These are phyloP conservation scores for Acarospora socialis DNA, from an alignment of 2,329 filamentous ascomycete genomes.

Conservation along the genomic window DNA sequence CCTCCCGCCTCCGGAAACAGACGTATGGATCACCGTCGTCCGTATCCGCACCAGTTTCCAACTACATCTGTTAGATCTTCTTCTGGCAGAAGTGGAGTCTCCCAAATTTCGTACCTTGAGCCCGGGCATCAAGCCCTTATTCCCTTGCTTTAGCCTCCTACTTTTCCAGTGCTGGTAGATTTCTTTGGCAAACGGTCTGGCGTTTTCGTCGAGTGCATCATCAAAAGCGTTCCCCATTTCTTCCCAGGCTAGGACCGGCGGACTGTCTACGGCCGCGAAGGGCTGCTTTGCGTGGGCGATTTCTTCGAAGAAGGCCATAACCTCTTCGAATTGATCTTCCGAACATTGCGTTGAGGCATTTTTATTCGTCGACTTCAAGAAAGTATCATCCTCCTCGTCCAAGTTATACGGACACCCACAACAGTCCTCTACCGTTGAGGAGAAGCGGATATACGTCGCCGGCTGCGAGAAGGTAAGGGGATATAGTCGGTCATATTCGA, in stretches of 20 bases:
- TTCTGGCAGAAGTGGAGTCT: conserved; percentile 1
- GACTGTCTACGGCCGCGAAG: conserved; percentile 79
- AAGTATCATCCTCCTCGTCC: conserved; percentile 77
- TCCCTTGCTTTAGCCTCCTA: conserved; percentile 50
- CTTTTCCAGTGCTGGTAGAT: conserved; percentile 85
- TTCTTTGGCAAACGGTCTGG: conserved; percentile 52
- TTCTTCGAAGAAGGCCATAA: conserved; percentile 91
- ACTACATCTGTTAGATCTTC: conserved; percentile 28
- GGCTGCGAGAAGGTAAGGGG: conserved; percentile 66
- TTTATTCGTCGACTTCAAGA: conserved; percentile 69
- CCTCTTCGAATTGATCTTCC: conserved; percentile 83
- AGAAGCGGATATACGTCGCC: conserved; percentile 90
- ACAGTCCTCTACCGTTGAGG: conserved; percentile 93
- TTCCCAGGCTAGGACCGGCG: conserved; percentile 59
- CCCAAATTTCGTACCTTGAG: conserved; percentile 46
- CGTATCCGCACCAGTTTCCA: conserved; percentile 84
- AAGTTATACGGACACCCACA: conserved; percentile 87
- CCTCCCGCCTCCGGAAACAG: conserved; percentile 90
- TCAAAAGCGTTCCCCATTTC: conserved; percentile 59
- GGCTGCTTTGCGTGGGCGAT: conserved; percentile 72
- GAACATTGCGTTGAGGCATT: conserved; percentile 52
- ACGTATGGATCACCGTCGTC: conserved; percentile 96
- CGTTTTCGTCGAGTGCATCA: conserved; percentile 38
- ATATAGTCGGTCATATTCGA: conserved; percentile 85
- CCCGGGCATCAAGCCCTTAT: conserved; percentile 57